Conservation (phyloP, 306 rosid genomes). For the Hippophae tibetana region DNA sequence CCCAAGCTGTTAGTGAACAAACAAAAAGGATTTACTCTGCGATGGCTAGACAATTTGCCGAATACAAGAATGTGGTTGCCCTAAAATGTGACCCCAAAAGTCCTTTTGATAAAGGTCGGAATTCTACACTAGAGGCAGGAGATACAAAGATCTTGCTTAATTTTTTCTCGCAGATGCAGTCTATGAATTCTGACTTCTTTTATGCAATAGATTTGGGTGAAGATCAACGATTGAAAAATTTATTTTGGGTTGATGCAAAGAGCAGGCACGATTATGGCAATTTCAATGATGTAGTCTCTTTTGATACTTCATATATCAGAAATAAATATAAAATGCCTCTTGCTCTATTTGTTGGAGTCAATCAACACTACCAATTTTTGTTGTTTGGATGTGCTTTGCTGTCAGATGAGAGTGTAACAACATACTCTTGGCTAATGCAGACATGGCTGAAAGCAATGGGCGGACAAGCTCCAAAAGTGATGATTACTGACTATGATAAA, state of each 20-base stretch:
- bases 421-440: conserved; percentile 68
- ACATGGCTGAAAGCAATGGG: conserved; percentile 90
- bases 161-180: conserved; percentile 74
- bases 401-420: conserved; percentile 68
- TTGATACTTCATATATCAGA: conserved; percentile 77
- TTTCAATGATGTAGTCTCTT: conserved; percentile 79
- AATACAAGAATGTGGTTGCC: conserved; percentile 87
- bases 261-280: conserved; percentile 78
- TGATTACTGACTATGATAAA: conserved; percentile 76
- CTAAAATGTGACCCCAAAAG: conserved; percentile 69
- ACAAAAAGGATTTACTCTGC: conserved; percentile 96
- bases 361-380: conserved; percentile 86
- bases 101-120: conserved; percentile 79
- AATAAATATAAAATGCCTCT: conserved; percentile 95
- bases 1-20: conserved; percentile 98
- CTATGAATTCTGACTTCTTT: conserved; percentile 73
- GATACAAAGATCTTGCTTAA: conserved; percentile 71
- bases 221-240: conserved; percentile 70
- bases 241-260: conserved; percentile 95
- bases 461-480: conserved; percentile 76
- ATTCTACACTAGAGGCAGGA: conserved; percentile 64
- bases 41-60: conserved; percentile 98
- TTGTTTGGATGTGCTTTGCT: conserved; percentile 92
- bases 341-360: conserved; percentile 85
- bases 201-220: conserved; percentile 83